Percentiles rank a stretch among this genome's conserved stretches.
phyloP scores from a whole-genome alignment of 768 basidiomycete species.

The Pleurotus sapidus region DNA sequence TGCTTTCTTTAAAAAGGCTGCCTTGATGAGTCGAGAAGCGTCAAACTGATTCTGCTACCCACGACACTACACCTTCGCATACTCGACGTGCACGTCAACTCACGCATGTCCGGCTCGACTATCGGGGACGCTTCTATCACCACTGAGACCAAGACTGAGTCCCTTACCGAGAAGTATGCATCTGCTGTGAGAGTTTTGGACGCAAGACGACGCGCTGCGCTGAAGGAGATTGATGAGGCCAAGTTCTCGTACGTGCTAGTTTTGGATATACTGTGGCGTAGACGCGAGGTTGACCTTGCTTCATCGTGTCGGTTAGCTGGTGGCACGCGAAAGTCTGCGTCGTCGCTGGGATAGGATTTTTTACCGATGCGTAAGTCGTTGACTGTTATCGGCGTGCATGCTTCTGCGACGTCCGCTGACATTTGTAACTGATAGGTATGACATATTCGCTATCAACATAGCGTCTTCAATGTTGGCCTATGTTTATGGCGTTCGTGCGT shows the following conservation, averaged over 20 bases:
- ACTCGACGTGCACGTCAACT: neutral
- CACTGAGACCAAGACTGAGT: neutral
- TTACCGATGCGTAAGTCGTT: slow-evolving; percentile 70
- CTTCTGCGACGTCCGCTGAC: neutral
- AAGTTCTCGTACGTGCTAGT: slow-evolving; percentile 62
- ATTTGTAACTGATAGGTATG: slow-evolving; percentile 43
- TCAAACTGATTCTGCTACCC: too few relatives aligned
- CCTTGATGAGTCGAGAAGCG: too few relatives aligned
- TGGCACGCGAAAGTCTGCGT: slow-evolving; percentile 79
- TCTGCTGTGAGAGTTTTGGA: slow-evolving; percentile 46
- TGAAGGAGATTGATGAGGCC: slow-evolving; percentile 85
- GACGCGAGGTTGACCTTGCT: neutral
- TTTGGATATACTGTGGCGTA: neutral
- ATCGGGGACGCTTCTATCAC: neutral
- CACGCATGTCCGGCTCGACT: neutral
- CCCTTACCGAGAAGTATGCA: slow-evolving; percentile 9
- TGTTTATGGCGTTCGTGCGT: slow-evolving; percentile 54
- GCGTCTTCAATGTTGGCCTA: slow-evolving; percentile 80
- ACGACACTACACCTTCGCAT: too few relatives aligned
- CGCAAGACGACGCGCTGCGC: slow-evolving; percentile 72
- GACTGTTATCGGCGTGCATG: neutral
- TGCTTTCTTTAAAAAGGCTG: too few relatives aligned
- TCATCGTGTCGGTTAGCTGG: slow-evolving; percentile 42
- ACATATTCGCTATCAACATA: slow-evolving; percentile 89
- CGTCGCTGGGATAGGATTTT: slow-evolving; percentile 82